Evolutionary conservation across 805 yeast species (phyloP), one percentile per base, ranked within the genome.

Genomic region (Lipomyces chichibuensis): DNA sequence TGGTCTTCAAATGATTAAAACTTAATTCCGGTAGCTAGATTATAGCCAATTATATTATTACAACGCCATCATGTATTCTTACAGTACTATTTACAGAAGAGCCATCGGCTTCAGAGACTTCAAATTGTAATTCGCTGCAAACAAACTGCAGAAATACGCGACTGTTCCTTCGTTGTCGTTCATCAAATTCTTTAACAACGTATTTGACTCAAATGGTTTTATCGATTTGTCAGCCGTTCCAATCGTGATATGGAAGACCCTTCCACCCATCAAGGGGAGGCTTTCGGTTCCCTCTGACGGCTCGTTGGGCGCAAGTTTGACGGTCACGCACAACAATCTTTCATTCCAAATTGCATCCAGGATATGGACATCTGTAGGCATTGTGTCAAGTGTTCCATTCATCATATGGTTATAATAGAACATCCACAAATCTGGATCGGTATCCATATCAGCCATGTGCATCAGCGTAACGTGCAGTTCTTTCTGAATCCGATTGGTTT

Each of bases 381-480:
- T 53, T 13, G 58, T 57, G 9, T 52, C 65, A 8, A 56, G 54
- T 4, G 54, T 43, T 7, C 61, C 56, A 5, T 57, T 32, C 43
- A 37, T 20, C 51, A 54, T 25, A 20, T 54, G 60, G 2, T 62
- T 25, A 11, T 37, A 14, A 60, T 73, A 72, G 25, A 25, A 59
- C 7, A 35, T 53, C 74, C 74, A 73, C 32, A 62, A 14, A 9
- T 63, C 64, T 6, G 59, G 57, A 32, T 65, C 52, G 13, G 32
- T 56, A 23, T 60, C 51, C 29, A 49, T 33, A 11, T 59, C 67
- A 0, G 71, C 67, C 2, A 71, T 49, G 74, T 90, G 96, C 3
- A 85, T 80, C 56, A 90, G 74, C 0, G 96, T 91, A 2, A 90
- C 84, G 74, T 91, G 96, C 71, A 90, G 87, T 35, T 81, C 81